Base-by-base conservation (phyloP, 768 basidiomycete genomes). In the Tylopilus sp. region DNA sequence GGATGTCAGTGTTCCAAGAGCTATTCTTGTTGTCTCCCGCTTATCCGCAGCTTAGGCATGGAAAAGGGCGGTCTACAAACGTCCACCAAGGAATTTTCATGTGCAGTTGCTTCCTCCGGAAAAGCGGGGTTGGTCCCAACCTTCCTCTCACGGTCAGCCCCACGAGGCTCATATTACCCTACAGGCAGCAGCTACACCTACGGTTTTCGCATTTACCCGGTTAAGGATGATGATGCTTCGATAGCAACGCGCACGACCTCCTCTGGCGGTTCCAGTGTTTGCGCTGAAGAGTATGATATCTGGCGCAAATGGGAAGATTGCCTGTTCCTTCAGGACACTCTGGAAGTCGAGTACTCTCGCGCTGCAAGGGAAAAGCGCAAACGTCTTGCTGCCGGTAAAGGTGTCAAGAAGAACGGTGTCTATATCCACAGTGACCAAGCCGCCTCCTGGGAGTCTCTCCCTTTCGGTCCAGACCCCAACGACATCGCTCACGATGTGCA, bases 251-350 rank as follows among this genome's bases (percentile, higher is more conserved):
- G 48, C 12, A 46, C 59, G 3, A 55, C 54, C 13, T 60, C 70
- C 9, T 80, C 79, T 22, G 55, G 70, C 26, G 74, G 67, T 21
- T 76, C 78, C 6, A 50, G 63, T 29, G 62, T 60, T 17, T 71
- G 70, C 2, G 53, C 70, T 42, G 61, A 67, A 10, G 82, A 82
- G 52, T 92, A 92, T 62, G 85, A 86, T 14, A 75, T 92, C 33
- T 89, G 87, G 82, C 76, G 90, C 25, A 74, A 78, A 42, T 92
- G 90, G 90, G 90, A 90, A 52, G 90, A 92, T 60, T 90, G 87
- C 53, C 72, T 92, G 11, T 80, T 76, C 73, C 84, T 91, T 61
- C 90, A 92, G 65, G 82, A 86, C 38, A 69, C 71, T 2, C 72
- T 92, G 11, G 89, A 90, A 67, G 56, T 63, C 16, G 85, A 87